Base-by-base conservation (phyloP, 208 protist genomes). In the Leishmania aethiopica region DNA sequence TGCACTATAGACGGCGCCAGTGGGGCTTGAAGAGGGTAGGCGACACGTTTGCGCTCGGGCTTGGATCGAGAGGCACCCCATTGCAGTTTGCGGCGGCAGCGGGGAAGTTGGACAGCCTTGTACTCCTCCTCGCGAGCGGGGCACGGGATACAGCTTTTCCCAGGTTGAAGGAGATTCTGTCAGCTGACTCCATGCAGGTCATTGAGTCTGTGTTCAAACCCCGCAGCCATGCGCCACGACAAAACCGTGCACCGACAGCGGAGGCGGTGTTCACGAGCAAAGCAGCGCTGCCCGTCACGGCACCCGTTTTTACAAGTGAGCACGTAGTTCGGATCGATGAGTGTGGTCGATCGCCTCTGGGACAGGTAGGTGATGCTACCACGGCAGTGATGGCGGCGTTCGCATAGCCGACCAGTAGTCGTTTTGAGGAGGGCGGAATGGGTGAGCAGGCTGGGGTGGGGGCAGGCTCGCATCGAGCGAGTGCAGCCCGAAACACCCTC, bases 11-110 rank as follows among this genome's bases (percentile, higher is more conserved):
- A 37, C 79, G 91, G 13, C 86, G 92, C 4, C 89, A 93, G 57
- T 96, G 91, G 90, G 94, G 95, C 17, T 80, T 97, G 66, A 93
- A 94, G 80, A 82, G 84, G 13, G 57, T 62, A 19, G 87, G 85
- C 45, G 77, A 76, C 45, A 86, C 75, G 15, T 86, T 83, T 80
- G 77, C 77, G 79, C 84, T 98, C 10, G 95, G 95, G 3, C 80
- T 96, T 28, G 95, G 95, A 35, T 87, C 86, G 78, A 93, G 94
- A 77, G 93, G 83, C n/a, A 96, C 89, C 11, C 86, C 93, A 0
- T 80, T 98, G 53, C 93, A 97, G 83, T 98, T 96, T 73, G 95
- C 93, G 4, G 93, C 93, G 0, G 81, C 93, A 28, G 91, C 91
- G 0, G 89, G 91, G 28, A 90, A 91, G 74, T 74, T 97, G 59